These are phyloP conservation scores for Sporisorium exsertum DNA, from an alignment of 1,284 basidiomycete genomes.

Conservation along the genomic window DNA sequence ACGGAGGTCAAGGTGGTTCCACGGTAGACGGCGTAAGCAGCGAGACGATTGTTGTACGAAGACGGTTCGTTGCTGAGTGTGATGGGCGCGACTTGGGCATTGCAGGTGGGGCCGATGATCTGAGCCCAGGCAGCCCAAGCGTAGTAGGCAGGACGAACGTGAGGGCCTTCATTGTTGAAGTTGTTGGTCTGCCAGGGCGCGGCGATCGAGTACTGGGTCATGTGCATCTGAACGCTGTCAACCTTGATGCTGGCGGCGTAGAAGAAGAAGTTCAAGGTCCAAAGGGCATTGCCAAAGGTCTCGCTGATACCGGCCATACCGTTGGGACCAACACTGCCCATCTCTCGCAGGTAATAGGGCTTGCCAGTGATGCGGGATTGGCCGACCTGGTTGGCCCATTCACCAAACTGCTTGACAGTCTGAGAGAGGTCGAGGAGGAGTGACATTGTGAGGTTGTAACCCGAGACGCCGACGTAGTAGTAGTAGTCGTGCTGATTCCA, in stretches of 20 bases:
- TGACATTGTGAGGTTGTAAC: constrained; percentile 37
- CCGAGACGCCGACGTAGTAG: constrained; percentile 55
- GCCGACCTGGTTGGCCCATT: constrained; percentile 50
- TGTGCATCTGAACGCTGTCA: constrained; percentile 59
- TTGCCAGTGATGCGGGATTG: constrained; percentile 55
- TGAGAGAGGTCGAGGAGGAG: constrained; percentile 49
- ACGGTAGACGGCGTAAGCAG: constrained; percentile 48
- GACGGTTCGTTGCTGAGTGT: constrained; percentile 31
- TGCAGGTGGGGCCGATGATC: constrained; percentile 55
- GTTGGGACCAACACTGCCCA: constrained; percentile 59
- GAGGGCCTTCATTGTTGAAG: constrained; percentile 26
- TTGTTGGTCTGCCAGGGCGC: constrained; percentile 55
- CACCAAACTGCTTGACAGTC: constrained; percentile 47
- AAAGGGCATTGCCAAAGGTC: constrained; percentile 58
- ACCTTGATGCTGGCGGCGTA: constrained; percentile 56
- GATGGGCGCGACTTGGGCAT: constrained; percentile 36
- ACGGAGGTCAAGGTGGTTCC: constrained; percentile 35
- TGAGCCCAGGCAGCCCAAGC: constrained; percentile 60
- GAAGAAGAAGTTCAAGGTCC: constrained; percentile 62
- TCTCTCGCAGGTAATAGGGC: constrained; percentile 60
- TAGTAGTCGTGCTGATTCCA: constrained; percentile 65
- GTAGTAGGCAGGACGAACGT: constrained; percentile 58
- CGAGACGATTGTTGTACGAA: constrained; percentile 46
- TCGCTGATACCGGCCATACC: constrained; percentile 56
- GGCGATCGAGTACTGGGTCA: constrained; percentile 49